Evolutionary conservation across 352 stramenopile genomes (phyloP), one percentile per base, ranked within the genome.

Genomic region (Globisporangium parvum): DNA sequence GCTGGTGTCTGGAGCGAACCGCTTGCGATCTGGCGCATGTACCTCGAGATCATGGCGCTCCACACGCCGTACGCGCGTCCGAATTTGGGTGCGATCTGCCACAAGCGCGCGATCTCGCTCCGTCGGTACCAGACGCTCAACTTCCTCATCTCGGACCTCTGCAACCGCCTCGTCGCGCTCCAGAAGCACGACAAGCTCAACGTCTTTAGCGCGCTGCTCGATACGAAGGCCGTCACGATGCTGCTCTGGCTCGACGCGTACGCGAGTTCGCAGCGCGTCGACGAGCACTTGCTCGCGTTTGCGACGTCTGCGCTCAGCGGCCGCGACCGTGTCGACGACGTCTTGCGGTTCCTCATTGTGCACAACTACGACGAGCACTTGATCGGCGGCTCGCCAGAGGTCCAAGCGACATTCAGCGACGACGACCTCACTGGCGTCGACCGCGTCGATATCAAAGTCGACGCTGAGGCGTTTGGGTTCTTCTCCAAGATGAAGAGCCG

Each of bases 311-410:
- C 65, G 12, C 52, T 86, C 6, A 53, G 37, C 5, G 48, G 56
- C 6, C 64, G 73, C 15, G 63, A 66, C 35, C 56, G 73, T 1
- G 66, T 73, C 47, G 52, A 73, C 20, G 64, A 78, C 11, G 63
- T 87, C 28, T 57, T 91, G 3, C 80, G 80, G 2, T 88, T 91
- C 33, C 63, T 93, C 15, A 57, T 89, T 2, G 58, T 90, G n/a
- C 80, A 91, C 48, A 93, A 91, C 60, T 93, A 85, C 31, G 66
- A 71, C 14, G 78, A 93, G 18, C 73, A 87, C 47, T 48, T 93
- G 9, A 87, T 93, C 23, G 69, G 63, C 28, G 73, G 73, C 20
- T 57, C 59, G 6, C 54, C 79, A 1, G 52, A 56, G 3, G 57
- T 73, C 0, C 55, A 68, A 12, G 53, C 49, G 3, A 59, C 67